Base-by-base conservation (phyloP, 1,139 yeast species). In the Blastobotrys indianensis region DNA sequence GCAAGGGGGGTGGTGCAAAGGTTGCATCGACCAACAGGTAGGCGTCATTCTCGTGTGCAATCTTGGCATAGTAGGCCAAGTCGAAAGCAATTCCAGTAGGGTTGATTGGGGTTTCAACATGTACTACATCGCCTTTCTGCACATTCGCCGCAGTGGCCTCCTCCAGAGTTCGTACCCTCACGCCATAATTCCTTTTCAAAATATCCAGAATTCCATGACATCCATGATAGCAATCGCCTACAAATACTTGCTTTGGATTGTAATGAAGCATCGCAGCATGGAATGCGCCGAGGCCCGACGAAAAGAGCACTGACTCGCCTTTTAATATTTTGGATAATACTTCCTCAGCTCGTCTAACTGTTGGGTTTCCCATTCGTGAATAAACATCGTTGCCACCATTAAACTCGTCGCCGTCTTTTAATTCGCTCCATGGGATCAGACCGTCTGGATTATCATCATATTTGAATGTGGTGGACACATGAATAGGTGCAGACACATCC, bases 1-100 rank as follows among this genome's bases (percentile, higher is more conserved):
- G 88, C 47, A 88, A 68, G 6, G 96, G 96, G 12, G 95, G 95
- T 20, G 97, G 97, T 2, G 95, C 97, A 63, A 90, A 82, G 0
- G 97, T 90, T 1, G 96, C 77, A 63, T 90, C 97, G 7, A 88
- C 82, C 23, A 80, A 60, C 23, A 90, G 64, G 20, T 70, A 61
- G 0, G 95, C 94, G 2, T 88, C 87, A 47, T 74, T 73, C 0
- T 71, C 67, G 60, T 87, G 95, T 0, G 94, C 92, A 45, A 72
- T 68, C 2, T 76, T 68, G 2, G 90, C 87, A 60, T 74, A 83
- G 45, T 74, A 66, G 17, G 69, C 66, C 46, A 88, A 77, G 59
- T 84, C 86, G 45, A 71, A 68, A n/a, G 82, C 77, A 6, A 74
- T 68, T 1, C 96, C 96, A 45, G 75, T 77, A 15, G 97, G 97